Evolutionary conservation across 495 filamentous ascomycete species (phyloP).

Genomic region (Lasiosphaeris hirsuta): DNA sequence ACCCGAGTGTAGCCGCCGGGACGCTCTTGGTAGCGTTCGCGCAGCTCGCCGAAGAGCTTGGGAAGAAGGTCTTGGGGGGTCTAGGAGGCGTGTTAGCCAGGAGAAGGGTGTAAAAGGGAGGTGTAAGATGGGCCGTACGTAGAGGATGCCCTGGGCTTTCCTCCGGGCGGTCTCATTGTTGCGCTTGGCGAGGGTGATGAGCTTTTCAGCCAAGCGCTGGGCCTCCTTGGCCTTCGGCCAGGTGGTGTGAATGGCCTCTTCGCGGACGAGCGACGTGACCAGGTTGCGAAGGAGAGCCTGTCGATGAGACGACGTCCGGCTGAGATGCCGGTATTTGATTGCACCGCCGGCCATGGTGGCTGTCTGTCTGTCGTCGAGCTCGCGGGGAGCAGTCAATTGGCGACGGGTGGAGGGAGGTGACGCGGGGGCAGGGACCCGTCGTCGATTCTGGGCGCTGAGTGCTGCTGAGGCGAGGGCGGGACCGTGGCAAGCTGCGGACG

Average conservation of each 20-base stretch:
- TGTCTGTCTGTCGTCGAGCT: no score
- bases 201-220: slow-evolving; percentile 85
- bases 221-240: slow-evolving; percentile 97
- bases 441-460: no score
- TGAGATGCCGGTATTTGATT: slow-evolving; percentile 81
- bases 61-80: slow-evolving; percentile 66
- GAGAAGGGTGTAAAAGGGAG: neutral
- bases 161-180: slow-evolving; percentile 72
- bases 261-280: slow-evolving; percentile 88
- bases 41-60: slow-evolving; percentile 82
- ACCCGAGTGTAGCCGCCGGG: slow-evolving; percentile 94
- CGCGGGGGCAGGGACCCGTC: neutral
- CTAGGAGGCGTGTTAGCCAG: slow-evolving; percentile 19
- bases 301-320: slow-evolving; percentile 78
- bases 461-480: no score
- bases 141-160: slow-evolving; percentile 72
- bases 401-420: neutral
- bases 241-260: slow-evolving; percentile 91
- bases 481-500: no score
- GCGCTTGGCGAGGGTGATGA: slow-evolving; percentile 89
- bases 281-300: slow-evolving; percentile 93
- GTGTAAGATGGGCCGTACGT: slow-evolving; percentile 65
- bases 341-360: slow-evolving; percentile 75
- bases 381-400: neutral
- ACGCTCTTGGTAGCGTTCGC: slow-evolving; percentile 72